These are phyloP conservation scores for Coniferiporia weirii DNA, from an alignment of 1,284 basidiomycete genomes.

Conservation along the genomic window DNA sequence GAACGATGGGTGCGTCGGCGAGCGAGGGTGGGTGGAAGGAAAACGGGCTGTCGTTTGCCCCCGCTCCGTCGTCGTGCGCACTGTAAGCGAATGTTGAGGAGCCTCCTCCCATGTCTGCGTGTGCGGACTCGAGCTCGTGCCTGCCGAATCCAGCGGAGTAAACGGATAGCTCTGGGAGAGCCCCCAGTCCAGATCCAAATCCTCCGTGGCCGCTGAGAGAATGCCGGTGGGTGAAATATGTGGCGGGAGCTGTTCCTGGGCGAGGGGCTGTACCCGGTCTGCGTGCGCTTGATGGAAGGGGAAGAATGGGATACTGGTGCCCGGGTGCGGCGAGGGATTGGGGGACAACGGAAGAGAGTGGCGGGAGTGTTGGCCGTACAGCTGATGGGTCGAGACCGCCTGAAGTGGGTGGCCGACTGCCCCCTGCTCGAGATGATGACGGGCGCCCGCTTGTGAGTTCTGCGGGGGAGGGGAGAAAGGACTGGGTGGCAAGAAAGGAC, in stretches of 20 bases:
- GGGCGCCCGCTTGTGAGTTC: slow-evolving; percentile 30
- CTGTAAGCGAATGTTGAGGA: slow-evolving; percentile 8
- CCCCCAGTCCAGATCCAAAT: slow-evolving; percentile 34
- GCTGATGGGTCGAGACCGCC: slow-evolving; percentile 17
- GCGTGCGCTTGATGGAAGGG: slow-evolving; percentile 35
- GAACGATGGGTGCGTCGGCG: slow-evolving; percentile 30
- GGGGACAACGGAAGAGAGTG: slow-evolving; percentile 69
- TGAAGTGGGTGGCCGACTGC: slow-evolving; percentile 43
- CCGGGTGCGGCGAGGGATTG: slow-evolving; percentile 41
- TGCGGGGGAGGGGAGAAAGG: slow-evolving; percentile 40
- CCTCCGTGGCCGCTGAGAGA: slow-evolving; percentile 35
- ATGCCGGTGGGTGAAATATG: slow-evolving; percentile 42
- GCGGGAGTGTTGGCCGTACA: slow-evolving; percentile 53
- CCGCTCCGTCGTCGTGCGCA: slow-evolving; percentile 18
- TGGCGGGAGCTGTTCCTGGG: slow-evolving; percentile 59
- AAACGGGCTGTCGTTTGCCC: slow-evolving; percentile 55
- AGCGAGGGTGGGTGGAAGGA: slow-evolving; percentile 70
- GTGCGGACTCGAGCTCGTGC: slow-evolving; percentile 7
- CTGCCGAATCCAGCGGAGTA: slow-evolving; percentile 31
- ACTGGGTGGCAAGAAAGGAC: slow-evolving; percentile 60
- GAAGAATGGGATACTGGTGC: slow-evolving; percentile 43
- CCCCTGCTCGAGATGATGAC: slow-evolving; percentile 36
- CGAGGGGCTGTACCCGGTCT: slow-evolving; percentile 45
- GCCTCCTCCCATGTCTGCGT: slow-evolving; percentile 16
- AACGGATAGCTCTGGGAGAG: slow-evolving; percentile 40